Evolutionary conservation across 1,284 basidiomycete species (phyloP), one percentile per base, ranked within the genome.

Genomic region (Ceratobasidium sp.): DNA sequence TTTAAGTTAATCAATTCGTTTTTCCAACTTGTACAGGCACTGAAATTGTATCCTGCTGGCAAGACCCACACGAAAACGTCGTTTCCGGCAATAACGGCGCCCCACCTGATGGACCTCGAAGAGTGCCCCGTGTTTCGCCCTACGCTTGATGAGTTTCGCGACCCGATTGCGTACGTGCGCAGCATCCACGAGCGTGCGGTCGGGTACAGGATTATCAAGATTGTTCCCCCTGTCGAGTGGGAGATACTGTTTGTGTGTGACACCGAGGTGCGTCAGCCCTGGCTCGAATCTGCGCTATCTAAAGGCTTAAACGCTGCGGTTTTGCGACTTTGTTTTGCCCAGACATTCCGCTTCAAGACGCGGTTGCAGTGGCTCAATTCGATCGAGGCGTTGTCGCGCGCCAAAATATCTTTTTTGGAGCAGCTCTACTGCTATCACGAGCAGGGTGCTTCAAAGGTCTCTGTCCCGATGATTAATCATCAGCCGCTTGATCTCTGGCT

Each of bases 181-280:
- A 92, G 90, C 76, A 94, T 98, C 81, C 90, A 93, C 8, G 88
- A 91, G 68, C 86, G 89, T 49, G 96, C 93, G 0, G 90, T 88
- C 81, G 85, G 89, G 64, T 96, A 90, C 82, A 98, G 98, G 43
- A 97, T 99, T 81, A 96, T 95, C 86, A 99, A 99, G 86, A 91
- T 99, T 78, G 89, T 99, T 25, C 98, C 98, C 76, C 98, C 98
- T 0, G 87, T 89, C 77, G 95, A 91, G 49, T 99, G 98, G 98
- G 90, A 92, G 80, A 97, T 98, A 90, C 95, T 97, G 17, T 99
- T 98, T 84, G 92, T 95, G n/a, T 93, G 97, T 59, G 93, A 99
- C 83, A 95, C 96, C 43, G 93, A 96, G 89, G 95, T 95, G 76
- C 76, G 86, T 83, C 46, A 22, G 44, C 57, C 51, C 22, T 54